phyloP scores from a whole-genome alignment of 1,139 yeast species.

The Suhomyces maxii region DNA sequence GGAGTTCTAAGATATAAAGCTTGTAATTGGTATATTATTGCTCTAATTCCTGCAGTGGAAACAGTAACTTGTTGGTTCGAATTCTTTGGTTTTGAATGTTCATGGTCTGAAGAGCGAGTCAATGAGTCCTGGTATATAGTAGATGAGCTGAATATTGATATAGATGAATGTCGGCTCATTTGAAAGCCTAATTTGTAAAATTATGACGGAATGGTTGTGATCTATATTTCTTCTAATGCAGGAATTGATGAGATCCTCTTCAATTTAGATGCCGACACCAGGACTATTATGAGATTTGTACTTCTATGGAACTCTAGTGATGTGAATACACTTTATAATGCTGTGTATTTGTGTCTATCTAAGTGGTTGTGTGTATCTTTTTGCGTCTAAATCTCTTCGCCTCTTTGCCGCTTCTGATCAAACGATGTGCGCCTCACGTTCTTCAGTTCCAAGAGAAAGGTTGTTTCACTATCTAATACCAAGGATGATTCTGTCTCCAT shows the following conservation, averaged over 20 bases:
- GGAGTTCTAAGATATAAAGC: slow-evolving; percentile 79
- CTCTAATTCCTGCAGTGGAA: slow-evolving; percentile 82
- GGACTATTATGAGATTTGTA: no score
- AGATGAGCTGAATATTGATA: background rate
- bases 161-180: slow-evolving; percentile 3
- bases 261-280: no score
- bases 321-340: no score
- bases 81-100: slow-evolving; percentile 5
- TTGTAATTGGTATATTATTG: slow-evolving; percentile 76
- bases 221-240: background rate
- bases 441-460: background rate
- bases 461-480: background rate
- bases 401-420: background rate
- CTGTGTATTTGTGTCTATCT: no score
- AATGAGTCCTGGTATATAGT: slow-evolving; percentile 3
- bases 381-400: background rate
- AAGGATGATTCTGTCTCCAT: no score
- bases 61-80: slow-evolving; percentile 42
- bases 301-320: no score
- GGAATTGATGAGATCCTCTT: background rate
- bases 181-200: background rate
- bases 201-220: background rate
- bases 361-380: no score
- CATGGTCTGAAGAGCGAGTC: slow-evolving; percentile 2
- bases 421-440: background rate